Conservation (phyloP, 164 flowering plant genomes). For the grape (Vitis vinifera) region DNA sequence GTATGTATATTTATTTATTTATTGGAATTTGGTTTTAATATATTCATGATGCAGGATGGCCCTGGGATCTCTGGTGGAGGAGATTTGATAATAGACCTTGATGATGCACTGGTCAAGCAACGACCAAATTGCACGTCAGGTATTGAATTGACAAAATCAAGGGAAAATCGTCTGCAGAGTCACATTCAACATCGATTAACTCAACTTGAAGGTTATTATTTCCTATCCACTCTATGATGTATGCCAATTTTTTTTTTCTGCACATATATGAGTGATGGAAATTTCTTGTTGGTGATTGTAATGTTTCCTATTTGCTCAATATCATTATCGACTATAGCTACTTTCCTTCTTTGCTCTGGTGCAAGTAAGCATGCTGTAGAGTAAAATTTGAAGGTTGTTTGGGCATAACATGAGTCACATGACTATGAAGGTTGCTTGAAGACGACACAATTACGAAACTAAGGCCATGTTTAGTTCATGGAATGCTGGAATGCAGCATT, state of each 20-base stretch:
- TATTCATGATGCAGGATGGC: conserved; percentile 35
- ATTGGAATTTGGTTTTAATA: conserved; percentile 6
- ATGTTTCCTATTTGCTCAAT: not conserved
- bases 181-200: conserved; percentile 62
- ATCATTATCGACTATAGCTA: too few relatives aligned
- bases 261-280: not conserved
- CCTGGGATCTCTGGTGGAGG: conserved; percentile 26
- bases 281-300: not conserved
- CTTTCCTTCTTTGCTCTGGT: too few relatives aligned
- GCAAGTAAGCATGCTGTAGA: too few relatives aligned
- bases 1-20: not conserved
- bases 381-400: too few relatives aligned
- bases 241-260: not conserved
- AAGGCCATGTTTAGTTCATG: too few relatives aligned
- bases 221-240: not conserved
- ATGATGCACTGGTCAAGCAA: conserved; percentile 69
- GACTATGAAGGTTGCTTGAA: too few relatives aligned
- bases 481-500: too few relatives aligned
- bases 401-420: too few relatives aligned
- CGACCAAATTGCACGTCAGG: conserved; percentile 55
- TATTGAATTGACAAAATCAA: conserved; percentile 40
- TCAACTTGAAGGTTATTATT: conserved; percentile 78
- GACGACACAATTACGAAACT: too few relatives aligned
- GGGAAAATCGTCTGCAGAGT: conserved; percentile 55
- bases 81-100: conserved; percentile 62